These are phyloP conservation scores for Umbelopsis sp. DNA, from an alignment of 192 early-diverging fungal genomes.

Conservation along the genomic window DNA sequence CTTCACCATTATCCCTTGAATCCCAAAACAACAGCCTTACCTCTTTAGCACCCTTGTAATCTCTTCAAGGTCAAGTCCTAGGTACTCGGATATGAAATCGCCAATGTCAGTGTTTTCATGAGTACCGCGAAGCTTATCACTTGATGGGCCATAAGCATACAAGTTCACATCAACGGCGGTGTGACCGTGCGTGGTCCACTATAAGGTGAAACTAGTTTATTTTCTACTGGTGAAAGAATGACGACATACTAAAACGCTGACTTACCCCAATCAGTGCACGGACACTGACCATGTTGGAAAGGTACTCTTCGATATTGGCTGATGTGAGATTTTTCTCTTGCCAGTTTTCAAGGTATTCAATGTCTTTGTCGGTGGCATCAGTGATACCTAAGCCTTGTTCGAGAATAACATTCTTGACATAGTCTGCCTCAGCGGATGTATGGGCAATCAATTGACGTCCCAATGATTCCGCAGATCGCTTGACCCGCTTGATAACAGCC, in stretches of 20 bases:
- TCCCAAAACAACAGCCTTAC: too few species aligned
- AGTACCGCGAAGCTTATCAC: slow-evolving; percentile 51
- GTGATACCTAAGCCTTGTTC: slow-evolving; percentile 70
- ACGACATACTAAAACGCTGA: slow-evolving; percentile 1
- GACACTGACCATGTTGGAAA: slow-evolving; percentile 51
- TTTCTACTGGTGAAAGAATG: slow-evolving; percentile 18
- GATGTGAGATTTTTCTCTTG: slow-evolving; percentile 22
- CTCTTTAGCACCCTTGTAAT: slow-evolving; percentile 47
- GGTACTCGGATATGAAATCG: slow-evolving; percentile 51
- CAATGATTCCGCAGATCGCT: slow-evolving; percentile 61
- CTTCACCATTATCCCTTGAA: too few species aligned
- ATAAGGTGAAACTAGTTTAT: slow-evolving; percentile 10
- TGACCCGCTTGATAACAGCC: slow-evolving; percentile 65
- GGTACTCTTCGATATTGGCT: slow-evolving; percentile 41
- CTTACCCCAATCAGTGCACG: slow-evolving; percentile 63
- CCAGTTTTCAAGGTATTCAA: slow-evolving; percentile 47
- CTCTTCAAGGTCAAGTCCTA: slow-evolving; percentile 50
- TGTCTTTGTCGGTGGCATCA: slow-evolving; percentile 71
- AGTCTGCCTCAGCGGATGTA: neutral
- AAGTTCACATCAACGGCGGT: slow-evolving; percentile 91
- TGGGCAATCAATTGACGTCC: neutral
- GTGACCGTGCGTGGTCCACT: slow-evolving; percentile 90
- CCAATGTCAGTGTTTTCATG: slow-evolving; percentile 74
- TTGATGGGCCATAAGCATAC: slow-evolving; percentile 58
- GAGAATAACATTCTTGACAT: slow-evolving; percentile 61